phyloP scores from a whole-genome alignment of 257 asterid genomes.

The Cinchona pubescens region DNA sequence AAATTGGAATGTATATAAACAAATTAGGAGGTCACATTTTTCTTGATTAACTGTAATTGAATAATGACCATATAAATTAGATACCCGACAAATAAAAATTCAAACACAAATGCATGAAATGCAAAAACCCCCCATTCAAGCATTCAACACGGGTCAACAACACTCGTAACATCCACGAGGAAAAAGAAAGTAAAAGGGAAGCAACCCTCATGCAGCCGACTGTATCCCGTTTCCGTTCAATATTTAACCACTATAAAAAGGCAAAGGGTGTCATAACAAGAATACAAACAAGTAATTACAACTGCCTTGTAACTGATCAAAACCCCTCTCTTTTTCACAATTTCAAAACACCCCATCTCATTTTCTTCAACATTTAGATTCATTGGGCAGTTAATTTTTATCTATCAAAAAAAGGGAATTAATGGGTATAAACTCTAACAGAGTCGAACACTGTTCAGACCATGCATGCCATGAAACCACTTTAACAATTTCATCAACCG shows the following conservation, averaged over 20 bases:
- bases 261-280: background rate
- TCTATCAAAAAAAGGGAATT: background rate
- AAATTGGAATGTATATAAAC: no score
- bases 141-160: background rate
- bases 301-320: constrained; percentile 15
- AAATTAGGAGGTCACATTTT: no score
- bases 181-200: background rate
- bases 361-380: background rate
- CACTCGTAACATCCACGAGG: background rate
- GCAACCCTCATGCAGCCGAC: background rate
- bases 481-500: constrained; percentile 15
- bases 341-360: background rate
- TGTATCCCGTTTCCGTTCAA: background rate
- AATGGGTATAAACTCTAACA: constrained; percentile 54
- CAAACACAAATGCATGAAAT: no score
- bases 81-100: no score
- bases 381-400: background rate
- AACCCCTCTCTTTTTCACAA: background rate
- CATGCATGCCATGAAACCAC: constrained; percentile 24
- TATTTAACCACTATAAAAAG: constrained; percentile 30
- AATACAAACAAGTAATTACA: constrained; percentile 6
- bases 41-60: no score
- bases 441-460: constrained; percentile 50
- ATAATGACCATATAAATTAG: no score
- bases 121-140: background rate